Conservation (phyloP, 495 filamentous ascomycete genomes). For the Polyplosphaeria fusca region DNA sequence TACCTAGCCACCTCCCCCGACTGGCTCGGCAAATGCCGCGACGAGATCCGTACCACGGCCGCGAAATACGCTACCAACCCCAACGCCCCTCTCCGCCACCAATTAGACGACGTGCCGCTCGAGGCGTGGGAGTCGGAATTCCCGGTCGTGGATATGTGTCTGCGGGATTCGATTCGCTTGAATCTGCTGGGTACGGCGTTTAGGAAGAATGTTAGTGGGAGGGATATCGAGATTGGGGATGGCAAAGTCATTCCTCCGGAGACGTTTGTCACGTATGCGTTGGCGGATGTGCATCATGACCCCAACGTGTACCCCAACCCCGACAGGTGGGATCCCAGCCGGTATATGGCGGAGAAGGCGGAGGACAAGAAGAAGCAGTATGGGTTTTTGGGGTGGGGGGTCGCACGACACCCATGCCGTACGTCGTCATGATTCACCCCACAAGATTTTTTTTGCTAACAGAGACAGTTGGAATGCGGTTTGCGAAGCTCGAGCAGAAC, state of each 20-base stretch:
- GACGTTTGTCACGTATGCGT: slow-evolving; percentile 40
- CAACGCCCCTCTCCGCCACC: slow-evolving; percentile 40
- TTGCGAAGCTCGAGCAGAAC: slow-evolving; percentile 50
- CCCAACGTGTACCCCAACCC: slow-evolving; percentile 46
- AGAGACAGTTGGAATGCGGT: slow-evolving; percentile 34
- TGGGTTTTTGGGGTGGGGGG: slow-evolving; percentile 48
- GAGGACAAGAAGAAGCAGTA: slow-evolving; percentile 46
- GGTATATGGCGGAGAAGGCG: slow-evolving; percentile 44
- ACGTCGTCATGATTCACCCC: not conserved
- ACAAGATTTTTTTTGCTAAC: not conserved
- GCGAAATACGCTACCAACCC: slow-evolving; percentile 37
- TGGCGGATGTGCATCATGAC: slow-evolving; percentile 43
- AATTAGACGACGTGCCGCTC: slow-evolving; percentile 42
- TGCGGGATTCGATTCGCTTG: slow-evolving; percentile 48
- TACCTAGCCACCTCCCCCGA: slow-evolving; percentile 42
- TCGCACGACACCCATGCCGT: slow-evolving; percentile 47
- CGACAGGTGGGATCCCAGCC: slow-evolving; percentile 44
- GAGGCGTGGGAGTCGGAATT: slow-evolving; percentile 50
- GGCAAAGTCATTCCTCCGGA: slow-evolving; percentile 42
- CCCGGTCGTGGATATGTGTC: slow-evolving; percentile 45
- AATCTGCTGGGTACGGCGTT: slow-evolving; percentile 36
- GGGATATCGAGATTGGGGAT: slow-evolving; percentile 41
- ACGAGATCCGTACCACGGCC: slow-evolving; percentile 45
- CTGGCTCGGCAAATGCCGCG: slow-evolving; percentile 43
- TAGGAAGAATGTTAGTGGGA: slow-evolving; percentile 41